Evolutionary conservation across 73 alveolate species (phyloP).

Genomic region (Uronychia binucleata): DNA sequence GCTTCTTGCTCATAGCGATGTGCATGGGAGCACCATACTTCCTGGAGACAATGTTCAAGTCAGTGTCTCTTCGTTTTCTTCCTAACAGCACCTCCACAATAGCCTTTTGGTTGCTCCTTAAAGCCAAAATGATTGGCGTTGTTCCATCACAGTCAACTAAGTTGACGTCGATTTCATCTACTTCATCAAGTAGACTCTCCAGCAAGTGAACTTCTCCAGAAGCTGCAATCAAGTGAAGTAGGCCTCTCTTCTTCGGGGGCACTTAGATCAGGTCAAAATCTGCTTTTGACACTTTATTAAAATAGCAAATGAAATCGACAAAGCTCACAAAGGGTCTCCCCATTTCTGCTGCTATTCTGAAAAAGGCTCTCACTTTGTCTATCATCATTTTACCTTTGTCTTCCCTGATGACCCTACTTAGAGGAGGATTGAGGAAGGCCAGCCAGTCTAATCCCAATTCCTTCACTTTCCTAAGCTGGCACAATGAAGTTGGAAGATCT

Average conservation of each 20-base stretch:
- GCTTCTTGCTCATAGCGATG: slow-evolving; percentile 5
- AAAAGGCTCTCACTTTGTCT: slow-evolving; percentile 17
- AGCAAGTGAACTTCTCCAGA: slow-evolving; percentile 13
- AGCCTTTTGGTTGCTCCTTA: slow-evolving; percentile 2
- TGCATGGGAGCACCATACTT: slow-evolving; percentile 36
- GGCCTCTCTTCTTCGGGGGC: slow-evolving; percentile 15
- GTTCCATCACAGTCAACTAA: slow-evolving; percentile 28
- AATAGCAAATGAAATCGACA: slow-evolving; percentile 22
- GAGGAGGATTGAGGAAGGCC: slow-evolving; percentile 29
- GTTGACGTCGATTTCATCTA: slow-evolving; percentile 11
- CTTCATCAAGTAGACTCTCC: neutral
- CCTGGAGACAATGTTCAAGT: slow-evolving; percentile 1
- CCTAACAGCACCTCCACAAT: neutral
- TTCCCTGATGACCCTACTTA: slow-evolving; percentile 32
- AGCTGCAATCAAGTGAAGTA: slow-evolving; percentile 6
- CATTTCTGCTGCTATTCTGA: slow-evolving; percentile 10
- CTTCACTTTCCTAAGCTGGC: slow-evolving; percentile 7
- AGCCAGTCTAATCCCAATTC: slow-evolving; percentile 43
- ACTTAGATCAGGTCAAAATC: slow-evolving; percentile 2
- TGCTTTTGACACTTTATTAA: neutral
- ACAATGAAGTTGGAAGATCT: slow-evolving; percentile 21
- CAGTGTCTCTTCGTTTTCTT: neutral
- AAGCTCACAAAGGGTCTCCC: neutral
- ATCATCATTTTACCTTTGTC: slow-evolving; percentile 10
- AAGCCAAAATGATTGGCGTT: slow-evolving; percentile 26